Conservation (phyloP, 441 rosid genomes). For the Adansonia rubrostipa region DNA sequence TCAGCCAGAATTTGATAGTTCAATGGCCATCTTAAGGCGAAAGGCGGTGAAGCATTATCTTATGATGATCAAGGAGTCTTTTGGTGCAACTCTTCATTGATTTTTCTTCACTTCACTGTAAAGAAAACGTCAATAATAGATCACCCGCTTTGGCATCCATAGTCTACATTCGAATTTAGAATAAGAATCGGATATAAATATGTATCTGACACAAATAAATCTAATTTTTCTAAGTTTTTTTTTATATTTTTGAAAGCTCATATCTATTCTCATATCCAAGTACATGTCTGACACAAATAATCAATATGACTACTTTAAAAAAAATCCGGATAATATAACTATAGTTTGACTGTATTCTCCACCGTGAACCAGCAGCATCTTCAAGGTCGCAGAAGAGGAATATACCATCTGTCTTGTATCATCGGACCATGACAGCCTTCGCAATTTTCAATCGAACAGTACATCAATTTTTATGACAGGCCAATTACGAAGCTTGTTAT, state of each 20-base stretch:
- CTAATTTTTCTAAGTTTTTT: no score
- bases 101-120: neutral
- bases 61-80: neutral
- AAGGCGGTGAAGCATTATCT: neutral
- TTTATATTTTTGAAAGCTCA: no score
- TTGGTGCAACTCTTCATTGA: neutral
- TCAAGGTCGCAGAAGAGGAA: neutral
- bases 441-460: conserved; percentile 1
- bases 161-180: no score
- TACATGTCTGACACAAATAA: no score
- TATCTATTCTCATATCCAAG: no score
- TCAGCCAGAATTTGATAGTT: neutral
- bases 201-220: no score
- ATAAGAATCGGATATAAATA: no score
- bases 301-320: no score
- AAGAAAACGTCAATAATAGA: neutral
- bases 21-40: neutral
- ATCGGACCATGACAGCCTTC: neutral
- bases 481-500: neutral
- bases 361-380: neutral
- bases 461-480: neutral
- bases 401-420: neutral
- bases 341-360: neutral
- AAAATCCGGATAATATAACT: no score
- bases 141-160: neutral